Evolutionary conservation across 2,329 filamentous ascomycete species (phyloP).

Genomic region (Sporothrix pallida): DNA sequence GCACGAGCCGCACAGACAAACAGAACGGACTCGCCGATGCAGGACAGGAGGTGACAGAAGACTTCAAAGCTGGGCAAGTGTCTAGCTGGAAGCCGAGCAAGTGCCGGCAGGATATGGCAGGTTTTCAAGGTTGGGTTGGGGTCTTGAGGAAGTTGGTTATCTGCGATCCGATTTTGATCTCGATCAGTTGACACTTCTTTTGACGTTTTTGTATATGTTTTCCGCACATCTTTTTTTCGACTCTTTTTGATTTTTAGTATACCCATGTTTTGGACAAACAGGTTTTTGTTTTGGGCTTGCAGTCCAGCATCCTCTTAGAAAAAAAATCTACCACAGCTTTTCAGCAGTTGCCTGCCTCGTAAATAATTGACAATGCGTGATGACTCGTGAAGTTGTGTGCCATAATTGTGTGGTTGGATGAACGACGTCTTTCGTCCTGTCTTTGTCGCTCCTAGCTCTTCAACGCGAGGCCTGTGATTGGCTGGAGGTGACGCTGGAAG

Average conservation of each 20-base stretch:
- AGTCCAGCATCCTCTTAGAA: not conserved
- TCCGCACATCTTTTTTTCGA: constrained; percentile 1
- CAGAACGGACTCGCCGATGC: constrained; percentile 6
- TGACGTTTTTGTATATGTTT: constrained; percentile 24
- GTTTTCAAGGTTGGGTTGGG: not conserved
- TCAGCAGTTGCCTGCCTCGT: constrained; percentile 1
- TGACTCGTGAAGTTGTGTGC: not conserved
- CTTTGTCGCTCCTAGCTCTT: not conserved
- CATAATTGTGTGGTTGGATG: not conserved
- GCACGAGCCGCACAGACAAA: constrained; percentile 6
- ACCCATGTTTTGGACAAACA: constrained; percentile 32
- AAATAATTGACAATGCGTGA: not conserved
- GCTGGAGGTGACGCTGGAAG: not conserved
- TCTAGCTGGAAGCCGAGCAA: constrained; percentile 2
- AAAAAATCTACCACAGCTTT: constrained; percentile 29
- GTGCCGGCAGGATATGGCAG: not conserved
- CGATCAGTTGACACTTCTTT: not conserved
- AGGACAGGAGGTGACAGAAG: not conserved
- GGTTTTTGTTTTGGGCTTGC: not conserved
- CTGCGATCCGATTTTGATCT: too few relatives aligned
- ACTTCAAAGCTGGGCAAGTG: not conserved
- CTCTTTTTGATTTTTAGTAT: constrained; percentile 31
- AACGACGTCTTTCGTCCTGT: not conserved
- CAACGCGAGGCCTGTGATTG: constrained; percentile 4
- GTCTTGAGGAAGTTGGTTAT: too few relatives aligned